Evolutionary conservation across 2,329 filamentous ascomycete species (phyloP).

Genomic region (Calonectria multiphialidica): DNA sequence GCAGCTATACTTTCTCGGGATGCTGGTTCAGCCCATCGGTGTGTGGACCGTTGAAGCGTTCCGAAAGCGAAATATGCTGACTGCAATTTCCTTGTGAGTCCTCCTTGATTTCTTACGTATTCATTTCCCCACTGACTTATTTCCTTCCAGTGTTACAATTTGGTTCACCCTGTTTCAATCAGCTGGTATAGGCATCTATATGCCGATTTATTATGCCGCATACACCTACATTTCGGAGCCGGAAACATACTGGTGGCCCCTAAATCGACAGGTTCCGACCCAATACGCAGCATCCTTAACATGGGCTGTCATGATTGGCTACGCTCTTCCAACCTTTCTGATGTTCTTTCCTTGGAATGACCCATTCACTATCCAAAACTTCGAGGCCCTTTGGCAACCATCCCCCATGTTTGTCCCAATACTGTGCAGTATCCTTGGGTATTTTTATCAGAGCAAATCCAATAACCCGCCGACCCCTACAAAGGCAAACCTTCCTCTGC

Average conservation of each 20-base stretch:
- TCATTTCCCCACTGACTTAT: not conserved
- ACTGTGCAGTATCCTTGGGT: slow-evolving; percentile 1
- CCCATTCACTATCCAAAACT: not conserved
- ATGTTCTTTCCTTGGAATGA: slow-evolving; percentile 20
- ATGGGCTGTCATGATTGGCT: slow-evolving; percentile 4
- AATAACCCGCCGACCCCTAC: not conserved
- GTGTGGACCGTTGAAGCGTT: slow-evolving; percentile 21
- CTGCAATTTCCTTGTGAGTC: slow-evolving; percentile 11
- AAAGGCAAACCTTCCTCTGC: not conserved
- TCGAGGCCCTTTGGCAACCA: slow-evolving; percentile 23
- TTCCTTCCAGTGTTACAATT: slow-evolving; percentile 7
- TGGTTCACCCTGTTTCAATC: slow-evolving; percentile 22
- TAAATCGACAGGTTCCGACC: slow-evolving; percentile 11
- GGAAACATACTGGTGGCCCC: slow-evolving; percentile 28
- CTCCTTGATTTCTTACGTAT: no score
- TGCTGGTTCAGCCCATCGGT: slow-evolving; percentile 18
- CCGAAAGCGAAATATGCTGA: slow-evolving; percentile 20
- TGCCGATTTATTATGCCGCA: slow-evolving; percentile 30
- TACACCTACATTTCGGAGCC: slow-evolving; percentile 21
- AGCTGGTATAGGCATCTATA: slow-evolving; percentile 15
- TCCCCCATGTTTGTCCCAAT: slow-evolving; percentile 22
- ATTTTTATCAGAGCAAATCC: not conserved
- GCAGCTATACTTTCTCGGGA: slow-evolving; percentile 24
- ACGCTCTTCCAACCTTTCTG: slow-evolving; percentile 13
- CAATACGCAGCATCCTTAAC: not conserved